Evolutionary conservation across 371 early-diverging fungal species (phyloP), one percentile per base, ranked within the genome.

Genomic region (Apophysomyces variabilis): DNA sequence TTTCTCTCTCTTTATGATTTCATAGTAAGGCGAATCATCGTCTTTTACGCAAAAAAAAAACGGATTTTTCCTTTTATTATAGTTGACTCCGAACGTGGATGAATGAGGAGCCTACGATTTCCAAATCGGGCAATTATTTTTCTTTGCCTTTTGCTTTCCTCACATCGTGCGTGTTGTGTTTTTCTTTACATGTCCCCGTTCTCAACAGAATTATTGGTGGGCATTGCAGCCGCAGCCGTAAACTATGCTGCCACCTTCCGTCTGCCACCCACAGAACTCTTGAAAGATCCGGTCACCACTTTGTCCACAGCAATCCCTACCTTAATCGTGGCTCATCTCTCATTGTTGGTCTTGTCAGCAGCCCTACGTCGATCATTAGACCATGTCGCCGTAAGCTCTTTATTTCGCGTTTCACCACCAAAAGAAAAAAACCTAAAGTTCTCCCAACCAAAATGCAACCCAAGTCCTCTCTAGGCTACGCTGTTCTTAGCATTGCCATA

Each of bases 221-320:
- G 21, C 4, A 21, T 50, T n/a, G n/a, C 18, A 18, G 54, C 54
- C 21, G 54, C 21, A 26, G 54, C 54, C 35, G 37, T 78, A 12
- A 75, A 81, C 41, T 76, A 78, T 67, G 63, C 62, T 4, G 77
- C 75, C 8, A 76, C 75, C 4, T 81, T 81, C 44, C 69, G 69
- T 36, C 39, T 78, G 46, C 78, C 82, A 7, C 37, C 66, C 9
- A 76, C 77, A 9, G 67, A 70, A 56, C 70, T 81, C 32, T 61
- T 81, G 38, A 66, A 78, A 50, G 78, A 78, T 64, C 82, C 82
- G 21, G 62, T 81, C 4, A 65, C 65, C 16, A 78, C 82, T 9
- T 63, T 81, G 5, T 66, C 69, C 1, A 69, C 73, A 9, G 73
- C 78, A 3, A 64, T 81, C 14, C 82, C 82, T 12, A 45, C 71